Percentiles rank a stretch among this genome's conserved stretches.
Conservation (phyloP, 2,329 filamentous ascomycete genomes). For the Aureobasidium sp. region DNA sequence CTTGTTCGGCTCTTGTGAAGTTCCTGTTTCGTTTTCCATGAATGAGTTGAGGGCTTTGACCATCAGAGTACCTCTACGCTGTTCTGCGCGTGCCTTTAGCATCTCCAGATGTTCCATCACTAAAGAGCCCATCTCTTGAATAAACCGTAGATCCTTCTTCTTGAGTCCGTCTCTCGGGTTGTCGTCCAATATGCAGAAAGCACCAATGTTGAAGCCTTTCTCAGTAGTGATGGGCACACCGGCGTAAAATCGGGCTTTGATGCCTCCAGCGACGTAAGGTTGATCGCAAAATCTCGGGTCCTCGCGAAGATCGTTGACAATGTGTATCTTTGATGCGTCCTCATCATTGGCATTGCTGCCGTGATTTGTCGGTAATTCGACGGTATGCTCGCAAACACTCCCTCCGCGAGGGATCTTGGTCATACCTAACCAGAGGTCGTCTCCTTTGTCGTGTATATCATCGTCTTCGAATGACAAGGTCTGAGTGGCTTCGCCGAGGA, state of each 20-base stretch:
- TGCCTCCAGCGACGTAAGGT: conserved; percentile 30
- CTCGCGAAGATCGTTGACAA: conserved; percentile 34
- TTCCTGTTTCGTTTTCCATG: conserved; percentile 33
- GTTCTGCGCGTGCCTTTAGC: conserved; percentile 58
- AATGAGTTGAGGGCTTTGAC: conserved; percentile 59
- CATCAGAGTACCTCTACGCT: conserved; percentile 59
- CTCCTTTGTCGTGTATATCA: conserved; percentile 35
- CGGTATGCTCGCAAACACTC: conserved; percentile 36
- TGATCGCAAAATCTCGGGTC: conserved; percentile 31
- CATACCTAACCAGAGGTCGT: conserved; percentile 41
- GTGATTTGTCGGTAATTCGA: conserved; percentile 26
- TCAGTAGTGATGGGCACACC: conserved; percentile 67
- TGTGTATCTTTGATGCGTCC: conserved; percentile 27
- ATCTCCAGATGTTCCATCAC: conserved; percentile 69
- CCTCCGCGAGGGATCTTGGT: conserved; percentile 38
- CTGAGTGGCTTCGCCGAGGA: conserved; percentile 57
- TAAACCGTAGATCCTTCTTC: conserved; percentile 55
- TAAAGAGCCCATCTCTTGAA: conserved; percentile 60
- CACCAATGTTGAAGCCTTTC: conserved; percentile 64
- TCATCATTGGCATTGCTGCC: conserved; percentile 30
- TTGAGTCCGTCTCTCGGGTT: conserved; percentile 59
- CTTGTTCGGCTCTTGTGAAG: conserved; percentile 26
- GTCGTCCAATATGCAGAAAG: conserved; percentile 65
- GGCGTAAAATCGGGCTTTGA: conserved; percentile 27
- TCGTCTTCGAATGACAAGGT: conserved; percentile 43